Percentiles rank a stretch among this genome's conserved stretches.
Evolutionary conservation across 139 green algal species (phyloP).

Genomic region (Coccomyxa sp.): DNA sequence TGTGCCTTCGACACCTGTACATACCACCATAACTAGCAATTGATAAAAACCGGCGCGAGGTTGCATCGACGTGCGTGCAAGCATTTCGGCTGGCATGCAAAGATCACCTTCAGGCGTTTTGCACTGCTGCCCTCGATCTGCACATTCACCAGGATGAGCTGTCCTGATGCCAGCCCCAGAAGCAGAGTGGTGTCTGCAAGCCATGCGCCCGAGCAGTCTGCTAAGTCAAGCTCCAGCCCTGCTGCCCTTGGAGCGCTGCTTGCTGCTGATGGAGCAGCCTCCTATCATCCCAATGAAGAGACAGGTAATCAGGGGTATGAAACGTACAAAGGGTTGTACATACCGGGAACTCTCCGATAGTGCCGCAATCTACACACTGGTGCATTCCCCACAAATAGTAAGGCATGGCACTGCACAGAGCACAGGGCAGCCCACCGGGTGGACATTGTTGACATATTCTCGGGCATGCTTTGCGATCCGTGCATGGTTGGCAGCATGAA

Average conservation of each 20-base stretch:
- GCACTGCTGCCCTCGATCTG: slow-evolving; percentile 25
- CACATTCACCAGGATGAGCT: slow-evolving; percentile 54
- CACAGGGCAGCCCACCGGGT: slow-evolving; percentile 28
- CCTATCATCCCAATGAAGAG: neutral
- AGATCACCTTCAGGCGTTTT: slow-evolving; percentile 9
- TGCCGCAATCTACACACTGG: too few species aligned
- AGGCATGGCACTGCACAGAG: neutral
- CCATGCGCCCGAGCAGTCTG: slow-evolving; percentile 21
- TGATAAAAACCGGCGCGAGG: neutral
- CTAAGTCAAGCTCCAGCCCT: slow-evolving; percentile 34
- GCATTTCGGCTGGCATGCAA: neutral
- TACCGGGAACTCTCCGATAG: too few species aligned
- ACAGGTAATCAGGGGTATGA: too few species aligned
- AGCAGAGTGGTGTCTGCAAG: slow-evolving; percentile 33
- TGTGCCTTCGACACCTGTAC: slow-evolving; percentile 36
- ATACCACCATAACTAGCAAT: neutral
- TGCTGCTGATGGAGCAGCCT: slow-evolving; percentile 8
- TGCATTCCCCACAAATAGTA: too few species aligned
- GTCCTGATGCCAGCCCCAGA: slow-evolving; percentile 52
- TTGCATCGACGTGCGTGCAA: neutral
- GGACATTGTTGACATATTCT: slow-evolving; percentile 50
- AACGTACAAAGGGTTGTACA: too few species aligned
- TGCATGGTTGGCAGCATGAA: slow-evolving; percentile 23
- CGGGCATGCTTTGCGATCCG: slow-evolving; percentile 36
- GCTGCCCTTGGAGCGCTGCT: slow-evolving; percentile 14